Conservation (phyloP, 176 grass and related monocot genomes). For the Avena eriantha region DNA sequence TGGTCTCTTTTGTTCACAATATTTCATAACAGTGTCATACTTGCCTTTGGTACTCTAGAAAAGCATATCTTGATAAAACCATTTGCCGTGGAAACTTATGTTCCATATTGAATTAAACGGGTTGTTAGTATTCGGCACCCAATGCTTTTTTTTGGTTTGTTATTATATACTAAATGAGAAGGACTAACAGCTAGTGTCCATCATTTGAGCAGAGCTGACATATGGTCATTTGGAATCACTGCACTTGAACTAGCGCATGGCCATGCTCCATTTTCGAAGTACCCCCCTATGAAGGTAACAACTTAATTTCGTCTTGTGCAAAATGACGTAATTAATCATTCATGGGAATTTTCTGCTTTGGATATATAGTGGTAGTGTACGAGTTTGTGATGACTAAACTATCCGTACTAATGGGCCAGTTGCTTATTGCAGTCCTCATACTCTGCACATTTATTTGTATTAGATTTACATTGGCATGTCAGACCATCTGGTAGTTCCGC, state of each 20-base stretch:
- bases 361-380: background rate
- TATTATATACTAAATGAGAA: conserved; percentile 21
- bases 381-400: conserved; percentile 19
- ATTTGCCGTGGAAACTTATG: background rate
- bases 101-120: conserved; percentile 7
- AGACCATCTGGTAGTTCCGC: background rate
- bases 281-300: conserved; percentile 96
- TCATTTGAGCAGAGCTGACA: conserved; percentile 84
- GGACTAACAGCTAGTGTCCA: conserved; percentile 7
- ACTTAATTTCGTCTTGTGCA: conserved; percentile 14
- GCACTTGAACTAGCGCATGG: conserved; percentile 97
- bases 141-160: conserved; percentile 17
- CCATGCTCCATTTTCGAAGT: conserved; percentile 99
- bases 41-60: conserved; percentile 15
- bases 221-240: conserved; percentile 99
- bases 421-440: conserved; percentile 4
- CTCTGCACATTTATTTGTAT: conserved; percentile 4
- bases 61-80: background rate
- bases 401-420: background rate
- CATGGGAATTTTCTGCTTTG: background rate
- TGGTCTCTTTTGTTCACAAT: background rate
- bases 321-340: conserved; percentile 3
- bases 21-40: conserved; percentile 28
- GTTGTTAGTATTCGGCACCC: background rate
- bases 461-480: conserved; percentile 1